Base-by-base conservation (phyloP, 441 rosid genomes). In the Pelargonium exstipulatum region DNA sequence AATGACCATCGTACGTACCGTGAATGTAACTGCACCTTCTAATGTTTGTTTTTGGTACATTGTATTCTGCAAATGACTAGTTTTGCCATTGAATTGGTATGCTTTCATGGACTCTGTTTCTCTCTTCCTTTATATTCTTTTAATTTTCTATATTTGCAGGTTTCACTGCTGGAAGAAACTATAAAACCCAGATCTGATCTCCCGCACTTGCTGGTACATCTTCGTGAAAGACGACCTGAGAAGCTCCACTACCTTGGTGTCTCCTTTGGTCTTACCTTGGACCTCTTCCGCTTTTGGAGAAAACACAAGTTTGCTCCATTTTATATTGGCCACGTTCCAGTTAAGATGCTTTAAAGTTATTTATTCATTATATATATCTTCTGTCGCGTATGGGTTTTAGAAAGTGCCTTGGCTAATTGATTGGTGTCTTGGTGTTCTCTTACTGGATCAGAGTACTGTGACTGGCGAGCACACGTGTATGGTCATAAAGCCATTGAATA, bases 401-500 rank as follows among this genome's bases (percentile, higher is more conserved):
- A 12, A 26, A 20, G 9, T 9, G 9, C 37, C 66, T 29, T 67
- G 64, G 62, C 37, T 53, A 42, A 72, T 40, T 73, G 61, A 66
- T 71, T 49, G 42, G 45, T 66, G 71, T 63, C 66, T 73, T 76
- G 61, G 71, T 65, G 51, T 40, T 78, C 12, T 46, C 48, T 76
- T 63, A 64, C 61, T 69, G 65, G 61, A 72, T 64, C 83, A 95
- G 99, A 95, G 86, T 86, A 72, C 85, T 63, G 89, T 89, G 68
- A 95, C 98, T 42, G 99, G 99, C 64, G 98, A 95, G 73, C 94
- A 92, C 78, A 79, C 97, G 26, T 91, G 96, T 69, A 92, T 95
- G 99, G 83, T 90, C 65, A 74, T 95, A 79, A 92, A 86, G 76
- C 96, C 97, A 53, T 76, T 95, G 53, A 84, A 85, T 83, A 90